Percentiles rank a stretch among this genome's conserved stretches.
phyloP scores from a whole-genome alignment of 2,329 filamentous ascomycete genomes.

The Purpureocillium lavendulum region DNA sequence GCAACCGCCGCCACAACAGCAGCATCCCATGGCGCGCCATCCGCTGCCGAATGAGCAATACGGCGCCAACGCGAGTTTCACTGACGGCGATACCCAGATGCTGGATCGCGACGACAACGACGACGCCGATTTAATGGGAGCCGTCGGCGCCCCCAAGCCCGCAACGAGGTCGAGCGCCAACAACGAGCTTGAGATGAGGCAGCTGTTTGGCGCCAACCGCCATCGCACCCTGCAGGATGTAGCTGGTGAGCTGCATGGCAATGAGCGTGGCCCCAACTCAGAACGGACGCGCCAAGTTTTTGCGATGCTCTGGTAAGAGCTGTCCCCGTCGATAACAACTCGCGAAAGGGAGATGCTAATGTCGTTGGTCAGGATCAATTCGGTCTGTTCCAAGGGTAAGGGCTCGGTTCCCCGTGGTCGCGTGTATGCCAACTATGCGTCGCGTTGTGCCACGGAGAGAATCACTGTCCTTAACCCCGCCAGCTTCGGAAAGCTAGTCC shows the following conservation, averaged over 20 bases:
- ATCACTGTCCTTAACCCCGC: conserved; percentile 94
- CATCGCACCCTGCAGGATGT: conserved; percentile 62
- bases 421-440: conserved; percentile 93
- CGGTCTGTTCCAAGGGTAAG: conserved; percentile 64
- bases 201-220: conserved; percentile 63
- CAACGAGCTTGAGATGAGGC: conserved; percentile 73
- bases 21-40: conserved; percentile 34
- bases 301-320: conserved; percentile 74
- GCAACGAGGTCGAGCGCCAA: conserved; percentile 62
- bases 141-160: conserved; percentile 41
- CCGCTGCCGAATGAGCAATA: conserved; percentile 48
- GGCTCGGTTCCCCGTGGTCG: conserved; percentile 85
- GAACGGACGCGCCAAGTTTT: conserved; percentile 81
- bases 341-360: no score
- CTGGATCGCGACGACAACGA: conserved; percentile 52
- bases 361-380: conserved; percentile 54
- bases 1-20: conserved; percentile 21
- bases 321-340: neutral
- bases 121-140: conserved; percentile 43
- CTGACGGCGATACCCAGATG: conserved; percentile 50
- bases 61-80: conserved; percentile 43
- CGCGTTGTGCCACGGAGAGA: conserved; percentile 82
- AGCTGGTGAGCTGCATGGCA: conserved; percentile 66
- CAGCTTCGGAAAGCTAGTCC: conserved; percentile 93
- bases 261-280: conserved; percentile 71